A percentile compares a stretch with the other conserved stretches of the same genome.
Conservation (phyloP, 164 flowering plant genomes). For the Stephania japonica region DNA sequence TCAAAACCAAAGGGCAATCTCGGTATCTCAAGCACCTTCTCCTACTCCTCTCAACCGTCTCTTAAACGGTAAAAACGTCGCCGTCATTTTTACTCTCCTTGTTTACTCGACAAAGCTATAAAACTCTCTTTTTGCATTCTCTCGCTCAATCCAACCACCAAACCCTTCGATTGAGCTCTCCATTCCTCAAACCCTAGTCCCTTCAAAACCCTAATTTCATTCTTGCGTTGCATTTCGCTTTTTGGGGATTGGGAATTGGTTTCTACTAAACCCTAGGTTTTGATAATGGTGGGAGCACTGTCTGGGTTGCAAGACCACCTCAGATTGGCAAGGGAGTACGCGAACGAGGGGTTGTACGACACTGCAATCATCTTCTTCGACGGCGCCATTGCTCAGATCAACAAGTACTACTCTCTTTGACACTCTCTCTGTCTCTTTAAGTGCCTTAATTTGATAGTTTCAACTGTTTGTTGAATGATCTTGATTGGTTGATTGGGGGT, state of each 20-base stretch:
- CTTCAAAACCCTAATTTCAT: not conserved
- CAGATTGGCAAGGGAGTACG: slow-evolving; percentile 90
- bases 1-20: not conserved
- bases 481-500: not conserved
- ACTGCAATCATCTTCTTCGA: slow-evolving; percentile 96
- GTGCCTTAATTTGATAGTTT: not conserved
- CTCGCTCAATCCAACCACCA: too few relatives aligned
- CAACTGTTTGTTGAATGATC: not conserved
- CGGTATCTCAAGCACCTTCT: not conserved
- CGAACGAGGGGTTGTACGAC: slow-evolving; percentile 88
- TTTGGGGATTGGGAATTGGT: not conserved
- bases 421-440: not conserved
- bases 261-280: slow-evolving; percentile 8
- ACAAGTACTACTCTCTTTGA: slow-evolving; percentile 49
- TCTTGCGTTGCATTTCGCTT: not conserved
- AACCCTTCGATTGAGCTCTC: not conserved
- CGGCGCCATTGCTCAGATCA: slow-evolving; percentile 97
- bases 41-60: not conserved
- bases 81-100: not conserved
- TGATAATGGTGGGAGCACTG: slow-evolving; percentile 52
- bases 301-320: slow-evolving; percentile 85
- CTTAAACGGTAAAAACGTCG: not conserved
- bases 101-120: not conserved
- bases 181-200: not conserved
- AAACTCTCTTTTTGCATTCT: too few relatives aligned